Conservation (phyloP, 768 basidiomycete genomes). For the Clitopilus passeckerianus region DNA sequence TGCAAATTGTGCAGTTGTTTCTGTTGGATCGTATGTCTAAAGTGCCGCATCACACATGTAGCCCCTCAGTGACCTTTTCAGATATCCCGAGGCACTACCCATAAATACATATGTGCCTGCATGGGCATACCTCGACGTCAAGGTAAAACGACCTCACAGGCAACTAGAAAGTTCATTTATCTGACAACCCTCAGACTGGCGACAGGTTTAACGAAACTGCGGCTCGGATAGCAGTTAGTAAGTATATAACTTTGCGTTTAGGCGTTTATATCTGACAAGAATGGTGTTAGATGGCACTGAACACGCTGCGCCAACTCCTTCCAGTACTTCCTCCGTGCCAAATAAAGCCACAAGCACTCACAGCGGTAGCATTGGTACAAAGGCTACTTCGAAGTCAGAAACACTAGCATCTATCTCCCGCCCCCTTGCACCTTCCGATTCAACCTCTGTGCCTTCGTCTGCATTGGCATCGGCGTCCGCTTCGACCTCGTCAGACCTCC, state of each 20-base stretch:
- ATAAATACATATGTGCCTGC: slow-evolving; percentile 44
- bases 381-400: slow-evolving; percentile 12
- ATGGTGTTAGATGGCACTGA: background rate
- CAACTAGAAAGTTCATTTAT: background rate
- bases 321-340: slow-evolving; percentile 12
- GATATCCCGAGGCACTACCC: slow-evolving; percentile 48
- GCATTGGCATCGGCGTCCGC: no score
- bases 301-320: slow-evolving; percentile 22
- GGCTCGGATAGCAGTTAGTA: slow-evolving; percentile 33
- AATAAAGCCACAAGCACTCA: background rate
- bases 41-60: background rate
- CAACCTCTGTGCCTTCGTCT: slow-evolving; percentile 4
- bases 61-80: slow-evolving; percentile 10
- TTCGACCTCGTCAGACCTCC: slow-evolving; percentile 24
- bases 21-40: slow-evolving; percentile 18
- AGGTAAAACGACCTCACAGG: slow-evolving; percentile 19
- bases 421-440: slow-evolving; percentile 6
- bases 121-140: slow-evolving; percentile 60
- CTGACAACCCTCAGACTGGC: slow-evolving; percentile 17
- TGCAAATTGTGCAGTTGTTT: slow-evolving; percentile 38
- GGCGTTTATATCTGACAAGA: background rate
- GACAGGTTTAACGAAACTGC: slow-evolving; percentile 32
- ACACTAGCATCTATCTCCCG: slow-evolving; percentile 7
- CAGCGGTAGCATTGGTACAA: slow-evolving; percentile 8
- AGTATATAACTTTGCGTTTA: slow-evolving; percentile 5